Percentiles rank a stretch among this genome's conserved stretches.
phyloP scores from a whole-genome alignment of 805 yeast species.

The Cyberlindnera samutprakarnensis region DNA sequence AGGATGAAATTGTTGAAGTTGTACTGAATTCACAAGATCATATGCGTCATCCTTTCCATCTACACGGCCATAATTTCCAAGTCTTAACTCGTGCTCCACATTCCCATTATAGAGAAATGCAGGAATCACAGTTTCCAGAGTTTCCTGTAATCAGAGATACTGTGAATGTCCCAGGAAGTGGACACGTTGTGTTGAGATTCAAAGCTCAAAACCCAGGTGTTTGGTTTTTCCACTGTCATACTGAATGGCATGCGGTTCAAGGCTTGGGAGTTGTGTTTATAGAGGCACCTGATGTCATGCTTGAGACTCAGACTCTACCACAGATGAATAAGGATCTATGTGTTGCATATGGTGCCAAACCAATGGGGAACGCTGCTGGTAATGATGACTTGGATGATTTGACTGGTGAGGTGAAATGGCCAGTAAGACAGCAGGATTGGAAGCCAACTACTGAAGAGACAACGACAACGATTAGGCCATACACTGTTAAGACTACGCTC shows the following conservation, averaged over 20 bases:
- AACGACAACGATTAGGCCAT: no score
- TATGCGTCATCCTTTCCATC: slow-evolving; percentile 72
- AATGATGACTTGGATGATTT: slow-evolving; percentile 47
- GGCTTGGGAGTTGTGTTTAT: slow-evolving; percentile 67
- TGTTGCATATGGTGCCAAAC: slow-evolving; percentile 34
- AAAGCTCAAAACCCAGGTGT: slow-evolving; percentile 84
- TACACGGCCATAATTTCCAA: slow-evolving; percentile 71
- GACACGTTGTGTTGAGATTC: slow-evolving; percentile 61
- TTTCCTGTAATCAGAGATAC: slow-evolving; percentile 66
- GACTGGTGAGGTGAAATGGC: slow-evolving; percentile 30
- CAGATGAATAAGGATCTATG: slow-evolving; percentile 44
- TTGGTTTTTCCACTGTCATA: slow-evolving; percentile 92
- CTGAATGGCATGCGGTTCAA: slow-evolving; percentile 79
- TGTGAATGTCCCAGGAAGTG: slow-evolving; percentile 57
- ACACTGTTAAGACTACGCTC: not conserved
- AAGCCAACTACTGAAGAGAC: not conserved
- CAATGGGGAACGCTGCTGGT: slow-evolving; percentile 66
- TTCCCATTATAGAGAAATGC: slow-evolving; percentile 21
- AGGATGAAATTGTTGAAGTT: slow-evolving; percentile 62
- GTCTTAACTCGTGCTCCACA: slow-evolving; percentile 41
- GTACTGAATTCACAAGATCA: slow-evolving; percentile 73
- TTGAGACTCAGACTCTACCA: slow-evolving; percentile 31
- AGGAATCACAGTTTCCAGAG: slow-evolving; percentile 32
- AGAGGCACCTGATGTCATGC: slow-evolving; percentile 58
- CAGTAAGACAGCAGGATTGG: not conserved